Percentiles rank a stretch among this genome's conserved stretches.
These are phyloP conservation scores for Phytophthora parvispora DNA, from an alignment of 352 stramenopile species.

Conservation along the genomic window DNA sequence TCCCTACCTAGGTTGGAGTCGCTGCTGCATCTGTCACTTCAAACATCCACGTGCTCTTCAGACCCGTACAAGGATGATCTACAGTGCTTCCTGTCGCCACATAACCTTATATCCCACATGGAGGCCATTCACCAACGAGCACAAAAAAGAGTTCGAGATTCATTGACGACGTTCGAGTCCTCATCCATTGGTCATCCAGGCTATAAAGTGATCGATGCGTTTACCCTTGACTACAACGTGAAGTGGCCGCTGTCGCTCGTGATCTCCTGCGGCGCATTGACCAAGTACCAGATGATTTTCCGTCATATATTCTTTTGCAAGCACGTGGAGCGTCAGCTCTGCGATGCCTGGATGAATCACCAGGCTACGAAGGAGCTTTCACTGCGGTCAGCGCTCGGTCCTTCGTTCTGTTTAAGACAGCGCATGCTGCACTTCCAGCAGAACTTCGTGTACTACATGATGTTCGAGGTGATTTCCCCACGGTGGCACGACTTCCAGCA, in stretches of 20 bases:
- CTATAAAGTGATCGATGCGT: conserved; percentile 96
- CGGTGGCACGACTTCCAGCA: conserved; percentile 93
- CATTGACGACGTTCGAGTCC: conserved; percentile 76
- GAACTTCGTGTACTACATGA: conserved; percentile 99
- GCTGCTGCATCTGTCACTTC: conserved; percentile 94
- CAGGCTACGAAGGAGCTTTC: conserved; percentile 94
- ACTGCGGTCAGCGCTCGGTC: conserved; percentile 88
- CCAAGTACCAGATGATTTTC: conserved; percentile 99
- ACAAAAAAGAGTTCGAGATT: conserved; percentile 73
- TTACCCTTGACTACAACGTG: conserved; percentile 97
- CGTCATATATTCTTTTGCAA: conserved; percentile 99
- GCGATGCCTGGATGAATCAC: conserved; percentile 97
- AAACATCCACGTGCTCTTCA: conserved; percentile 92
- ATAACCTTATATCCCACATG: conserved; percentile 94
- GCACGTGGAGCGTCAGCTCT: conserved; percentile 97
- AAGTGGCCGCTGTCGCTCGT: conserved; percentile 99
- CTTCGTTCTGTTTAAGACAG: conserved; percentile 96
- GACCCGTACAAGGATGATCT: conserved; percentile 94
- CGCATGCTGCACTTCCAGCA: conserved; percentile 99
- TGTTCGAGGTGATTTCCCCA: conserved; percentile 97
- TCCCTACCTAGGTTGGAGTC: conserved; percentile 93
- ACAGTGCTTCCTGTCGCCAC: conserved; percentile 86
- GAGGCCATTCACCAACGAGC: conserved; percentile 92
- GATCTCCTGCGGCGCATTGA: conserved; percentile 94
- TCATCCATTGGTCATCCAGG: conserved; percentile 78